phyloP scores from a whole-genome alignment of 2,329 filamentous ascomycete species.

The Neospermospora avenae region DNA sequence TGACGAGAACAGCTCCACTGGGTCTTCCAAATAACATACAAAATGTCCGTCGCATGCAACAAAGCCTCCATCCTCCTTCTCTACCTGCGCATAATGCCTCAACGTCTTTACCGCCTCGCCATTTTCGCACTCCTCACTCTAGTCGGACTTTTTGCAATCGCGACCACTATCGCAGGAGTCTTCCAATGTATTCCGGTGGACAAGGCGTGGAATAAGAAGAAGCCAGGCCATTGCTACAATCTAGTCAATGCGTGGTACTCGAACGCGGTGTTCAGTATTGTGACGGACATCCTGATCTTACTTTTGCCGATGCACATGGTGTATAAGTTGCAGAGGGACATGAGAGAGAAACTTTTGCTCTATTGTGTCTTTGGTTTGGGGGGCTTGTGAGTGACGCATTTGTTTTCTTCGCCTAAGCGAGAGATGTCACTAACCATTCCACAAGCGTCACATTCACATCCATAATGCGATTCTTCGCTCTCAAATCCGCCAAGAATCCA shows the following conservation, averaged over 20 bases:
- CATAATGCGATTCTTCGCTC: slow-evolving; percentile 32
- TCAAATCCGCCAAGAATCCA: slow-evolving; percentile 17
- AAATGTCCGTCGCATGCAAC: slow-evolving; percentile 15
- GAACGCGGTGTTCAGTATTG: slow-evolving; percentile 17
- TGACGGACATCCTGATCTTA: slow-evolving; percentile 18
- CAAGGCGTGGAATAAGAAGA: slow-evolving; percentile 18
- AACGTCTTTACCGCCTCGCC: slow-evolving; percentile 11
- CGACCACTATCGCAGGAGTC: slow-evolving; percentile 15
- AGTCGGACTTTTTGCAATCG: slow-evolving; percentile 11
- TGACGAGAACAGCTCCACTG: slow-evolving; percentile 23
- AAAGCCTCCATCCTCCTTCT: slow-evolving; percentile 17
- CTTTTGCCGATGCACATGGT: slow-evolving; percentile 20
- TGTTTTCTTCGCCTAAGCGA: not conserved
- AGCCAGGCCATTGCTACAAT: slow-evolving; percentile 17
- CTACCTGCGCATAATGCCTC: slow-evolving; percentile 20
- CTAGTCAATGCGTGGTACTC: slow-evolving; percentile 18
- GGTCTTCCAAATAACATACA: slow-evolving; percentile 20
- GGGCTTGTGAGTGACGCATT: slow-evolving; percentile 33
- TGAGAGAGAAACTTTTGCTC: slow-evolving; percentile 46
- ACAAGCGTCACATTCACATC: slow-evolving; percentile 33
- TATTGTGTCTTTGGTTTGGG: slow-evolving; percentile 38
- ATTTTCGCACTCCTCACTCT: slow-evolving; percentile 10
- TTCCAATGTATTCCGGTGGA: slow-evolving; percentile 19
- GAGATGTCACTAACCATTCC: no score
- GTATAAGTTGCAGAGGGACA: slow-evolving; percentile 17